These are phyloP conservation scores for Caloboletus inedulis DNA, from an alignment of 1,284 basidiomycete species.

Conservation along the genomic window DNA sequence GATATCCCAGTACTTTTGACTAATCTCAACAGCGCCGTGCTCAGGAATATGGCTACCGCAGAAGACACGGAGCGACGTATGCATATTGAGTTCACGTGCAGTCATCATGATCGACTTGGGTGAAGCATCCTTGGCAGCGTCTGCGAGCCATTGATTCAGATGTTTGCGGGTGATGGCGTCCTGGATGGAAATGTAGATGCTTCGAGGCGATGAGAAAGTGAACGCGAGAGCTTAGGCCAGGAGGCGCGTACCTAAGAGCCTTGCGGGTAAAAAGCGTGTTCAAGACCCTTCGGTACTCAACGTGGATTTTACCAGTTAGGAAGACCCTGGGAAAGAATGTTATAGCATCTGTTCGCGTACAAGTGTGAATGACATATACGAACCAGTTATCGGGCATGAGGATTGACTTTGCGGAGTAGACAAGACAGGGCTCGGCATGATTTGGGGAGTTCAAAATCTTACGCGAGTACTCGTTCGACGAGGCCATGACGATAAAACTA, in stretches of 20 bases:
- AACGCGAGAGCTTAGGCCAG: background rate
- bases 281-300: slow-evolving; percentile 90
- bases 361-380: slow-evolving; percentile 15
- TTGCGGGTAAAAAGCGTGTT: slow-evolving; percentile 94
- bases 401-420: slow-evolving; percentile 89
- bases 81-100: slow-evolving; percentile 95
- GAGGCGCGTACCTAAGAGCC: slow-evolving; percentile 69
- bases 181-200: slow-evolving; percentile 86
- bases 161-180: slow-evolving; percentile 82
- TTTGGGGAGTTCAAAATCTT: slow-evolving; percentile 92
- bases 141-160: slow-evolving; percentile 70
- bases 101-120: slow-evolving; percentile 83
- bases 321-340: slow-evolving; percentile 71
- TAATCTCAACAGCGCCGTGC: slow-evolving; percentile 76
- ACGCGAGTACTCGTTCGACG: slow-evolving; percentile 85
- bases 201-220: slow-evolving; percentile 33
- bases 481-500: slow-evolving; percentile 96
- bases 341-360: background rate
- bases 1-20: slow-evolving; percentile 95
- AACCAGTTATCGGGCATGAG: slow-evolving; percentile 91
- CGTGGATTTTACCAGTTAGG: slow-evolving; percentile 89
- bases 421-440: slow-evolving; percentile 90
- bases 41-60: slow-evolving; percentile 89
- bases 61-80: slow-evolving; percentile 94
- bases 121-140: slow-evolving; percentile 45